A percentile compares a stretch with the other conserved stretches of the same genome.
Conservation (phyloP, 176 grass and related monocot species). For the Dendrocalamus sinicus region DNA sequence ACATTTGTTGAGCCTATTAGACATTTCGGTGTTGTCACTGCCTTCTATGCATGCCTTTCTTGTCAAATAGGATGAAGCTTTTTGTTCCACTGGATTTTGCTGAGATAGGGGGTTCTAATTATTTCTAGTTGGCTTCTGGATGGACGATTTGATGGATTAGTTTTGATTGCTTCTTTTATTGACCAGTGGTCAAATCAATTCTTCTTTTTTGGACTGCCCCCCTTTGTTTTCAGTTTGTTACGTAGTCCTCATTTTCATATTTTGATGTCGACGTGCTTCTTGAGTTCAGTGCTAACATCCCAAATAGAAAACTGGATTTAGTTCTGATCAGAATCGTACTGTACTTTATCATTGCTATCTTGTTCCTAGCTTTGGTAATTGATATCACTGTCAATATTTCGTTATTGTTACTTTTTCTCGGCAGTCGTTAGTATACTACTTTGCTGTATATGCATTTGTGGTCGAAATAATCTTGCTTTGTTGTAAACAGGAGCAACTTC, state of each 20-base stretch:
- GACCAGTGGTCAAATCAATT: neutral
- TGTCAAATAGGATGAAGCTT: neutral
- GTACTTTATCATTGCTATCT: neutral
- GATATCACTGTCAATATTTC: neutral
- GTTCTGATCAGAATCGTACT: neutral
- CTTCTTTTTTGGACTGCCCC: neutral
- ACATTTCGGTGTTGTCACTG: neutral
- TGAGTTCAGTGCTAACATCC: neutral
- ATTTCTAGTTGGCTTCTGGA: neutral
- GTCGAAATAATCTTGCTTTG: constrained; percentile 22
- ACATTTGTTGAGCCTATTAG: neutral
- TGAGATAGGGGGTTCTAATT: neutral
- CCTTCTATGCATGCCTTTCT: neutral
- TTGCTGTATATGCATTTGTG: constrained; percentile 11
- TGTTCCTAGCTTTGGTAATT: constrained; percentile 8
- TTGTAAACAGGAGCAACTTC: constrained; percentile 87
- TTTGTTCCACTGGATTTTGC: neutral
- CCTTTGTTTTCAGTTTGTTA: neutral
- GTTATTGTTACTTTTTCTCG: neutral
- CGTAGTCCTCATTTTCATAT: neutral
- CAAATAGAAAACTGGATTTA: neutral
- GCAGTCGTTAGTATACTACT: neutral
- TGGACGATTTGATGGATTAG: neutral
- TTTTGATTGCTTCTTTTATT: neutral
- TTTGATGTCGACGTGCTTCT: neutral